phyloP scores from a whole-genome alignment of 352 stramenopile species.

The Globisporangium heterothallicum region DNA sequence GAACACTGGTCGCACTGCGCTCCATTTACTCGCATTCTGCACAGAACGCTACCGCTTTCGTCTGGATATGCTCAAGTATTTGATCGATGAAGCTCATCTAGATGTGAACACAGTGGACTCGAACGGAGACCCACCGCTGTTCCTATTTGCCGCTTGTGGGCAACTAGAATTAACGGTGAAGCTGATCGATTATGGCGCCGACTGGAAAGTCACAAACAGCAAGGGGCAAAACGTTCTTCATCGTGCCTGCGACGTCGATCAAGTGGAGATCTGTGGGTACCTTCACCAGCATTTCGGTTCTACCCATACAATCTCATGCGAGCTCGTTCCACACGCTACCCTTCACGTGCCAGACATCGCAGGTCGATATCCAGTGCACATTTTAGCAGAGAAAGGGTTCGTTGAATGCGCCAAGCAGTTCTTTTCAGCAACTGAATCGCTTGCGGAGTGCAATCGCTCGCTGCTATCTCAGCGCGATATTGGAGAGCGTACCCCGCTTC shows the following conservation, averaged over 20 bases:
- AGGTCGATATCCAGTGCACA: conserved; percentile 40
- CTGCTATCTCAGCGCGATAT: conserved; percentile 23
- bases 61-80: conserved; percentile 48
- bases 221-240: conserved; percentile 48
- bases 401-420: conserved; percentile 49
- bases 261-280: conserved; percentile 45
- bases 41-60: conserved; percentile 36
- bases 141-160: conserved; percentile 48
- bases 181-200: conserved; percentile 22
- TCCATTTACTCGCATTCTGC: conserved; percentile 60
- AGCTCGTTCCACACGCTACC: background rate
- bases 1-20: conserved; percentile 32
- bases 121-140: conserved; percentile 40
- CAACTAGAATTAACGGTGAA: conserved; percentile 39
- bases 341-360: conserved; percentile 27
- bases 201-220: conserved; percentile 21
- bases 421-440: conserved; percentile 15
- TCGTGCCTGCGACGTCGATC: conserved; percentile 50
- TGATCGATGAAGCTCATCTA: conserved; percentile 26
- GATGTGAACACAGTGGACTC: conserved; percentile 38
- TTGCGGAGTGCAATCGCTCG: conserved; percentile 7
- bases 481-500: conserved; percentile 29
- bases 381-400: conserved; percentile 34
- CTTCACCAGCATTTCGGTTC: conserved; percentile 25
- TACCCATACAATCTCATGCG: background rate